Evolutionary conservation across 192 early-diverging fungal species (phyloP).

Genomic region (Coemansia sp.): DNA sequence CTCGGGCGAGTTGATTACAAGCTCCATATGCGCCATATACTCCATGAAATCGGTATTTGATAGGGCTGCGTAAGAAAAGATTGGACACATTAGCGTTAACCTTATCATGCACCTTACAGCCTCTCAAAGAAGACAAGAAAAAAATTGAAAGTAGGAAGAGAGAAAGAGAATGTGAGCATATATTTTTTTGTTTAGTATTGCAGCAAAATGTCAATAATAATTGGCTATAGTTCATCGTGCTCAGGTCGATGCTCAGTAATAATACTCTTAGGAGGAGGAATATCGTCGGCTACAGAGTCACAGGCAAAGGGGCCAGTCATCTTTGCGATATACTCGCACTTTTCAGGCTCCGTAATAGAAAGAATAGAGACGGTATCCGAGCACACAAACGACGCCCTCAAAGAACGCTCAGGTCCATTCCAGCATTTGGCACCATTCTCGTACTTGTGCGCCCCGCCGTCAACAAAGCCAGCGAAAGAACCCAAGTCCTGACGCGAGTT

Average conservation of each 20-base stretch:
- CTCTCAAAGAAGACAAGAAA: too few species aligned
- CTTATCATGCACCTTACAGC: too few species aligned
- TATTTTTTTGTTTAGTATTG: not conserved
- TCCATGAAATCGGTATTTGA: too few species aligned
- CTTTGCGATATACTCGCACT: slow-evolving; percentile 88
- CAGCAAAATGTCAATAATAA: too few species aligned
- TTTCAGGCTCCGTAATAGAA: slow-evolving; percentile 82
- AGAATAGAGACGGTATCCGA: slow-evolving; percentile 68
- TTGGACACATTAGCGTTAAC: too few species aligned
- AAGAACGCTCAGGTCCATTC: slow-evolving; percentile 90
- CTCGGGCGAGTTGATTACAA: too few species aligned
- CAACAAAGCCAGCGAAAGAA: slow-evolving; percentile 57
- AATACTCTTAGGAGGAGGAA: too few species aligned
- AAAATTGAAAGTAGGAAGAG: too few species aligned
- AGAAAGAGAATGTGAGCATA: too few species aligned
- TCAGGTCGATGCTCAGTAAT: not conserved
- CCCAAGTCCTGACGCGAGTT: slow-evolving; percentile 61
- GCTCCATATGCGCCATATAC: too few species aligned
- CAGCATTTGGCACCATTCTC: slow-evolving; percentile 84
- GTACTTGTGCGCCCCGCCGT: slow-evolving; percentile 61
- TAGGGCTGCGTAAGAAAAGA: too few species aligned
- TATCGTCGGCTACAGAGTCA: not conserved
- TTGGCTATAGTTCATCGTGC: slow-evolving; percentile 14
- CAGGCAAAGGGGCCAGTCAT: slow-evolving; percentile 86
- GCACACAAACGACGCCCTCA: slow-evolving; percentile 76